A percentile compares a stretch with the other conserved stretches of the same genome.
Conservation (phyloP, 179 eudicot species). For the Pouteria campechiana region DNA sequence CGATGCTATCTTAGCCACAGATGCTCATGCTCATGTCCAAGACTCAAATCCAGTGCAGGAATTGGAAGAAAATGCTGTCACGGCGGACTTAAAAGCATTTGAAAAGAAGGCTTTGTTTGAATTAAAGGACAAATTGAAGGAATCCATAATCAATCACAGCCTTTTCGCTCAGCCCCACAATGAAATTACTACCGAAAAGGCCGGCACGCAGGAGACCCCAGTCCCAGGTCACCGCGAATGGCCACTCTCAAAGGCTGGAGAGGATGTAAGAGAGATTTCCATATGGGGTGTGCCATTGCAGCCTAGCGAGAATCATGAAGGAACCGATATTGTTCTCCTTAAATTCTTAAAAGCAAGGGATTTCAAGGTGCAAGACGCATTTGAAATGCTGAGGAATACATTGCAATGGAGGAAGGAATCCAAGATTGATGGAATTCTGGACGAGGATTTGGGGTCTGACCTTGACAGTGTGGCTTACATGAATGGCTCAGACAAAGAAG, state of each 20-base stretch:
- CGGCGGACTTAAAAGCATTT: no score
- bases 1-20: no score
- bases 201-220: background rate
- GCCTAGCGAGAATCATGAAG: slow-evolving; percentile 18
- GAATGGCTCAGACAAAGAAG: slow-evolving; percentile 41
- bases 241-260: no score
- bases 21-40: no score
- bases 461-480: slow-evolving; percentile 22
- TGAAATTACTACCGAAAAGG: slow-evolving; percentile 6
- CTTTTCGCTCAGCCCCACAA: no score
- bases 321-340: slow-evolving; percentile 25
- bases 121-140: no score
- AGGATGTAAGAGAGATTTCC: slow-evolving; percentile 19
- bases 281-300: slow-evolving; percentile 38
- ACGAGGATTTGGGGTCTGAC: slow-evolving; percentile 19
- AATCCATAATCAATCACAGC: no score
- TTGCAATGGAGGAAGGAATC: slow-evolving; percentile 31
- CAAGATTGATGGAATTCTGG: slow-evolving; percentile 14
- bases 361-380: slow-evolving; percentile 26
- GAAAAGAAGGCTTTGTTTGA: no score
- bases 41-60: no score
- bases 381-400: slow-evolving; percentile 23
- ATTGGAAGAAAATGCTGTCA: no score
- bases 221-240: slow-evolving; percentile 18
- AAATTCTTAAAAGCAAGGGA: slow-evolving; percentile 34